phyloP scores from a whole-genome alignment of 23 red algal genomes.

The Chondrus crispus region DNA sequence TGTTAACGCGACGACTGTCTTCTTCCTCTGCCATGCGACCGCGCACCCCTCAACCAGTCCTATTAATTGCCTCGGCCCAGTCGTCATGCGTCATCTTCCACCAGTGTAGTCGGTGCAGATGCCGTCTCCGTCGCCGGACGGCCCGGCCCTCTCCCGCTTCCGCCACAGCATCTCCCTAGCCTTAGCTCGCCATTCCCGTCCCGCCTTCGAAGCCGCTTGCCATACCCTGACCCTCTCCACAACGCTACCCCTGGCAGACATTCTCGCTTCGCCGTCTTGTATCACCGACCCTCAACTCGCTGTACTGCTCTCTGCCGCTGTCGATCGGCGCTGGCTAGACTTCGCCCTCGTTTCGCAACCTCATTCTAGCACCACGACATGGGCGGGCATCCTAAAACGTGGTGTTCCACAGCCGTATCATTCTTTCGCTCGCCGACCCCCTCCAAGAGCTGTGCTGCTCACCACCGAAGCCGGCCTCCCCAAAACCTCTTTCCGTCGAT shows the following conservation, averaged over 20 bases:
- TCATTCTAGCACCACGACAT: neutral
- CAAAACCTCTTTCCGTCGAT: slow-evolving; percentile 39
- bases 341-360: neutral
- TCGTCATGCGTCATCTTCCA: neutral
- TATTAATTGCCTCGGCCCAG: too few relatives aligned
- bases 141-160: neutral
- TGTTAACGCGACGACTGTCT: too few relatives aligned
- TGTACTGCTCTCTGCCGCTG: neutral
- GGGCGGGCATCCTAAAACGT: neutral
- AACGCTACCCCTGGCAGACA: neutral
- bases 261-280: neutral
- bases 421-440: neutral
- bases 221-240: neutral
- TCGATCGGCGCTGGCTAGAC: neutral
- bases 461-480: neutral
- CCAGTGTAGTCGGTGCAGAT: neutral
- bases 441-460: too few relatives aligned
- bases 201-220: neutral
- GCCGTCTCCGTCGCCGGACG: neutral
- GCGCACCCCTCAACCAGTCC: too few relatives aligned
- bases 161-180: neutral
- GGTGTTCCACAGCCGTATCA: neutral
- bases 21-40: too few relatives aligned
- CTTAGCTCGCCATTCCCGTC: neutral
- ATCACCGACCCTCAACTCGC: neutral